Conservation (phyloP, 2,329 filamentous ascomycete species). For the Peltaster fructicola region DNA sequence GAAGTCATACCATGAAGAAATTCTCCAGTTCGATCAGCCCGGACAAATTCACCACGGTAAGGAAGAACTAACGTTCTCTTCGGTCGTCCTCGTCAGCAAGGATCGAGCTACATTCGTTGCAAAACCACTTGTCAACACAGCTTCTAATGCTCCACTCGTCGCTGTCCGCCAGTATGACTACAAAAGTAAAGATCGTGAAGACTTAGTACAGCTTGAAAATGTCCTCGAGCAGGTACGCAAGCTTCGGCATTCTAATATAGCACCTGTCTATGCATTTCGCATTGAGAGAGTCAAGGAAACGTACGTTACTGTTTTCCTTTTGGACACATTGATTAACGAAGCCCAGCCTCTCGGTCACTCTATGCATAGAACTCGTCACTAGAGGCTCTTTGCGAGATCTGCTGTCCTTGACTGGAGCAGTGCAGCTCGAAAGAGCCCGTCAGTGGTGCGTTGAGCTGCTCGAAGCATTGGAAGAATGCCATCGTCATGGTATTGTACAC, state of each 20-base stretch:
- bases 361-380: slow-evolving; percentile 49
- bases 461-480: slow-evolving; percentile 73
- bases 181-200: slow-evolving; percentile 9
- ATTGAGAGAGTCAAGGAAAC: slow-evolving; percentile 11
- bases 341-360: slow-evolving; percentile 2
- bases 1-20: slow-evolving; percentile 4
- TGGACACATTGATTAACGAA: no score
- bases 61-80: slow-evolving; percentile 10
- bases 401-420: slow-evolving; percentile 47
- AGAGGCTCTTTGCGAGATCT: slow-evolving; percentile 71
- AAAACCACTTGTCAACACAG: slow-evolving; percentile 6
- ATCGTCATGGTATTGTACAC: slow-evolving; percentile 69
- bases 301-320: no score
- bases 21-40: slow-evolving; percentile 15
- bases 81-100: slow-evolving; percentile 9
- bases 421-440: slow-evolving; percentile 59
- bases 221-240: slow-evolving; percentile 54
- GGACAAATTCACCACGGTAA: slow-evolving; percentile 8
- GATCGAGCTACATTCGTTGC: slow-evolving; percentile 8
- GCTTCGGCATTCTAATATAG: slow-evolving; percentile 57
- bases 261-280: slow-evolving; percentile 55
- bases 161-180: slow-evolving; percentile 12
- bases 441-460: slow-evolving; percentile 86
- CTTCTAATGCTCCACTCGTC: slow-evolving; percentile 9
- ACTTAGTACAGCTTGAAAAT: slow-evolving; percentile 14